Evolutionary conservation across 345 rosid genomes (phyloP), one percentile per base, ranked within the genome.

Genomic region (Raphanus raphanistrum): DNA sequence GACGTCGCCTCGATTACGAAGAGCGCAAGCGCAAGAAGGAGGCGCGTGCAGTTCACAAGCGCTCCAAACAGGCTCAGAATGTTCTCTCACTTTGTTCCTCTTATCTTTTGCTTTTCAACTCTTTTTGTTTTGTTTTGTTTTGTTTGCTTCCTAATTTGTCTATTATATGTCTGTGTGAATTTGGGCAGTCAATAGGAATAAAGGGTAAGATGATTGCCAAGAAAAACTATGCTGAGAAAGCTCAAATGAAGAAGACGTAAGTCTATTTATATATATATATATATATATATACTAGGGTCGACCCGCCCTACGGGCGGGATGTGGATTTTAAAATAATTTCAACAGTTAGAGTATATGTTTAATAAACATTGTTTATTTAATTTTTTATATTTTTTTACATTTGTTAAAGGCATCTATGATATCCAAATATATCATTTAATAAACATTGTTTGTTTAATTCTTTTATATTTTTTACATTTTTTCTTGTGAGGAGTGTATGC

Each of bases 11-110:
- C 71, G 99, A 95, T 59, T 84, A 87, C 81, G 98, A 52, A 15
- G 58, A 92, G 83, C 89, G 88, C 26, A 84, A 86, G 87, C 96
- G 97, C 76, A 92, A 95, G 96, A 92, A 81, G 90, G 87, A 90
- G 87, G 98, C 98, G 33, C 98, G 99, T 85, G 83, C 81, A 72
- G 92, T 84, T 66, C 97, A 94, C 84, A 88, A 87, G 82, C 93
- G 70, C 80, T 94, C 98, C 54, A 79, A 77, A 26, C 79, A 32
- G 58, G 98, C 98, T 66, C 98, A 88, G 79, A 85, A 80, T 79
- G 92, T 88, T 33, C n/a, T 36, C 8, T 28, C 75, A 38, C 13
- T 69, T 69, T 66, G n/a, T 71, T 48, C 13, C 16, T 5, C 13
- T 45, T 11, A 0, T 17, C 6, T 66, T 25, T 63, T 6, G 16